phyloP scores from a whole-genome alignment of 257 asterid species.

The Solanum appendiculatum region DNA sequence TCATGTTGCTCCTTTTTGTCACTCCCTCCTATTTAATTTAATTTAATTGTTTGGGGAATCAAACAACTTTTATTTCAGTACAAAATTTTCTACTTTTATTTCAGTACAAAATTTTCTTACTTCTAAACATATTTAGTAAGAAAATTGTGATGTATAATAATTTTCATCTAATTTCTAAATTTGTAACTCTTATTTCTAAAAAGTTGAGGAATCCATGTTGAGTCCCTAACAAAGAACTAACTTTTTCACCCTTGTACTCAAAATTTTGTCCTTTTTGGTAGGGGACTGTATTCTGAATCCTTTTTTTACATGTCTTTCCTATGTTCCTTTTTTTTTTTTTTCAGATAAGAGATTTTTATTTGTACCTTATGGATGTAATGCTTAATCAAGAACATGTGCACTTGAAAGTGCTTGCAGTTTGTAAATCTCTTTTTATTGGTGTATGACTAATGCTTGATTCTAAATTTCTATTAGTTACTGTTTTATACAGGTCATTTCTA shows the following conservation, averaged over 20 bases:
- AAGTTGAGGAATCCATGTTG: neutral
- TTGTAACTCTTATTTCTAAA: neutral
- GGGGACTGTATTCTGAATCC: neutral
- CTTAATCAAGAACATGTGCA: constrained; percentile 4
- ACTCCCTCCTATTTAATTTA: neutral
- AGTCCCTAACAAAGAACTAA: neutral
- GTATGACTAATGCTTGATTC: neutral
- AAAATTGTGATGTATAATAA: neutral
- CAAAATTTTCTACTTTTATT: neutral
- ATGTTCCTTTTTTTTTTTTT: neutral
- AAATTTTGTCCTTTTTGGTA: neutral
- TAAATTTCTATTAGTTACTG: neutral
- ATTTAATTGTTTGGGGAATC: neutral
- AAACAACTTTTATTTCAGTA: neutral
- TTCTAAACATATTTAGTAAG: neutral
- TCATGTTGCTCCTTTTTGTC: neutral
- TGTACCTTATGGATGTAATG: neutral
- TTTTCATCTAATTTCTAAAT: neutral
- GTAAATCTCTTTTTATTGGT: neutral
- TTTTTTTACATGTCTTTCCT: neutral
- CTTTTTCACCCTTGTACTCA: neutral
- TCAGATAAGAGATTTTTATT: neutral
- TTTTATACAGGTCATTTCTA: constrained; percentile 46
- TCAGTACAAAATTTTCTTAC: neutral
- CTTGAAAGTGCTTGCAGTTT: neutral